Base-by-base conservation (phyloP, 78 protist species). In the Ministeria vibrans region DNA sequence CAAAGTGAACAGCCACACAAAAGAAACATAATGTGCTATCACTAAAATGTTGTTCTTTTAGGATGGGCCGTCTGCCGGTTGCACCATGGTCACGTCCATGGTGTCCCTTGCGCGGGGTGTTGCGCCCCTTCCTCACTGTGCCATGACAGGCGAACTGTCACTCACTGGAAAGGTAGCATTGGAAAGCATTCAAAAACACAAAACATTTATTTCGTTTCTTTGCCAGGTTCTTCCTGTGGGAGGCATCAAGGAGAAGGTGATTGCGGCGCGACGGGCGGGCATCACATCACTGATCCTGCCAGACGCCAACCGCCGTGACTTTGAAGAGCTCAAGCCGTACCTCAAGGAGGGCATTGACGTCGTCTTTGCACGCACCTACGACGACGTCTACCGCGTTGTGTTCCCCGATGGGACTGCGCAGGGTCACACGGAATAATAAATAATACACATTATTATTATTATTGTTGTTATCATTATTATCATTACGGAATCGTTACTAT, bases 121-220 rank as follows among this genome's bases (percentile, higher is more conserved):
- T 59, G 78, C 90, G 15, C 64, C 86, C 38, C 38, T 53, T 41
- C 62, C 71, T 13, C 66, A 87, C 34, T 38, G 88, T 0, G 95
- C 97, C 28, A 94, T 95, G 97, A 92, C 96, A 23, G 98, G 98
- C 51, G 98, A 95, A 79, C 30, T 95, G 49, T 80, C 88, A 1
- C 90, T 92, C 38, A 88, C 92, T n/a, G 96, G 94, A 30, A 84
- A 84, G 78, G 83, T 83, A 6, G n/a, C n/a, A n/a, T n/a, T n/a
- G n/a, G n/a, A n/a, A n/a, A n/a, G n/a, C n/a, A n/a, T n/a, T n/a
- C n/a, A n/a, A n/a, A n/a, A n/a, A n/a, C n/a, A 77, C 55, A 0
- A 9, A 3, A 61, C 7, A 18, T 15, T 15, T 4, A 6, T 13
- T 23, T 15, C 55, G 43, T 15, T 25, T 22, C 23, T 20, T 51